These are phyloP conservation scores for Carex sylvatica DNA, from an alignment of 202 grass and related monocot species.

Conservation along the genomic window DNA sequence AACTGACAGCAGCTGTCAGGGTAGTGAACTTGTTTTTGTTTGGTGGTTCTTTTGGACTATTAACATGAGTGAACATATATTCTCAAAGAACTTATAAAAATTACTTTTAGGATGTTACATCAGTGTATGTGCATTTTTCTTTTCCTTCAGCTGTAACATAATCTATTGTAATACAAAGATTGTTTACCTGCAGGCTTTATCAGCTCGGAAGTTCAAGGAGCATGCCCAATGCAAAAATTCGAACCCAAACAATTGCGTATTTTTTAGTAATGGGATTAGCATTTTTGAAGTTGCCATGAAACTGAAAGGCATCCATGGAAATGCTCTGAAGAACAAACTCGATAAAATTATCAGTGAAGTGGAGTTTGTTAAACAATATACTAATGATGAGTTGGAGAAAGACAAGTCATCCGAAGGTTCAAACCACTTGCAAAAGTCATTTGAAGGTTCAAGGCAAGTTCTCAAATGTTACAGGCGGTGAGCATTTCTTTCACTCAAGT, in stretches of 20 bases:
- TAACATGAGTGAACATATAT: not conserved
- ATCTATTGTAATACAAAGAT: not conserved
- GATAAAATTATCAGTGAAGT: not conserved
- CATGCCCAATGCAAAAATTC: not conserved
- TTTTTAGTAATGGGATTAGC: conserved; percentile 16
- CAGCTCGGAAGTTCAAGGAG: not conserved
- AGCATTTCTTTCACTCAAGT: not conserved
- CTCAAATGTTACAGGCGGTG: conserved; percentile 25
- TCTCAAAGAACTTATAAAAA: not conserved
- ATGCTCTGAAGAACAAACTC: conserved; percentile 9
- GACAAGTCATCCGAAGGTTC: conserved; percentile 1
- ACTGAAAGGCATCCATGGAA: not conserved
- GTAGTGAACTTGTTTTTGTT: not conserved
- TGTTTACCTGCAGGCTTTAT: conserved; percentile 3
- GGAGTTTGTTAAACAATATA: not conserved
- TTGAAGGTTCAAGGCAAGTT: conserved; percentile 3
- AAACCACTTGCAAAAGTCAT: not conserved
- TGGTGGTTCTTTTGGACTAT: not conserved
- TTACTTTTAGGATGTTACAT: not conserved
- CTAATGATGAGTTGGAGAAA: not conserved
- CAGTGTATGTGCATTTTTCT: not conserved
- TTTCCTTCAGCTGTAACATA: not conserved
- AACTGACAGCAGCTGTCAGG: no score
- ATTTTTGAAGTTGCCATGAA: conserved; percentile 9
- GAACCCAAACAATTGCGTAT: not conserved